phyloP scores from a whole-genome alignment of 371 early-diverging fungal species.

The Paraphysoderma sedebokerense region DNA sequence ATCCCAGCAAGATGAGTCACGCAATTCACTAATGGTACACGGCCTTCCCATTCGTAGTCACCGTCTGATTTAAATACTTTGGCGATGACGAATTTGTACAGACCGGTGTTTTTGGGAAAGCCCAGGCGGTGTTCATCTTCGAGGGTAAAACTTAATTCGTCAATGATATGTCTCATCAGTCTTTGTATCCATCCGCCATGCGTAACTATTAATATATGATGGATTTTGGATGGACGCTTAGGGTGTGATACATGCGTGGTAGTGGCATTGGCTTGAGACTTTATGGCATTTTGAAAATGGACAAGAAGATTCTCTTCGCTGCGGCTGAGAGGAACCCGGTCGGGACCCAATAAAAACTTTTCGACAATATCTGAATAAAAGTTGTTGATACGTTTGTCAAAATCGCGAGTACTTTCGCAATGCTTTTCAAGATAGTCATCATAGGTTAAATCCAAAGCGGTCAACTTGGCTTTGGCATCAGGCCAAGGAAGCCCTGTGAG shows the following conservation, averaged over 20 bases:
- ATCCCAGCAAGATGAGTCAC: slow-evolving; percentile 15
- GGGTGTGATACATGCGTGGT: not conserved
- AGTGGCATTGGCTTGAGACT: not conserved
- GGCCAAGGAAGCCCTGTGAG: slow-evolving; percentile 20
- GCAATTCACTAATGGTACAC: slow-evolving; percentile 12
- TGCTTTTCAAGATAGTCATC: slow-evolving; percentile 11
- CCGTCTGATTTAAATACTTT: slow-evolving; percentile 4
- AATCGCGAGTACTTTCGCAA: slow-evolving; percentile 7
- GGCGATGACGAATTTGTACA: slow-evolving; percentile 13
- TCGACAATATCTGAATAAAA: slow-evolving; percentile 21
- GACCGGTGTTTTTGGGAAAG: slow-evolving; percentile 19
- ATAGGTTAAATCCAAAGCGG: slow-evolving; percentile 11
- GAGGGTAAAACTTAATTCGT: slow-evolving; percentile 14
- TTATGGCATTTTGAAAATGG: not conserved
- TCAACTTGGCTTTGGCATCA: slow-evolving; percentile 15
- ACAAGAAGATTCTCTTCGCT: not conserved
- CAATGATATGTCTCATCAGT: slow-evolving; percentile 13
- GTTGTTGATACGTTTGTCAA: slow-evolving; percentile 15
- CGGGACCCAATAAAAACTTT: slow-evolving; percentile 10
- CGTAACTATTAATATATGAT: slow-evolving; percentile 17
- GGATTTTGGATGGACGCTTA: slow-evolving; percentile 1
- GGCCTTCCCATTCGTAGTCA: slow-evolving; percentile 21
- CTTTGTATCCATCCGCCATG: slow-evolving; percentile 21
- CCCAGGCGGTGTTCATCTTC: slow-evolving; percentile 3
- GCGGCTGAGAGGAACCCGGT: not conserved